Evolutionary conservation across 139 green algal species (phyloP), one percentile per base, ranked within the genome.

Genomic region (Ettlia oleoabundans): DNA sequence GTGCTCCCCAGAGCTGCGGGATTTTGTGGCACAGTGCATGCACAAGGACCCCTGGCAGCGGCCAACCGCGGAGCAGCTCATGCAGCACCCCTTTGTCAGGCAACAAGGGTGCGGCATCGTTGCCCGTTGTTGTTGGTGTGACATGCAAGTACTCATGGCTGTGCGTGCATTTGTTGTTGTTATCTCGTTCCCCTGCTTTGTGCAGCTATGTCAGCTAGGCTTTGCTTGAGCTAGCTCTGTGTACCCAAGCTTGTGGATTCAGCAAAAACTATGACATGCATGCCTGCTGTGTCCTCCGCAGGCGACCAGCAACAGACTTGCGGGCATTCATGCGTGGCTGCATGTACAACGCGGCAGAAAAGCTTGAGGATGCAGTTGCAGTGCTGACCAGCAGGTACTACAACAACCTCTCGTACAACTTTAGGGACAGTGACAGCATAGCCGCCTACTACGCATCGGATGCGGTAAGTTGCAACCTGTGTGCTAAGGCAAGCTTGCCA

Each of bases 11-110:
- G 91, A 94, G 85, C 93, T 98, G 41, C 82, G 87, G 24, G 92
- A 97, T 83, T 97, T 99, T 67, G 77, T 98, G 47, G 40, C 51
- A 2, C 63, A 72, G 5, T 96, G 91, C 79, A 86, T 98, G 81
- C 66, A 82, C 1, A 94, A 93, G 53, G 90, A 97, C 70, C 94
- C 95, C 1, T 73, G 82, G 24, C 62, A 88, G 84, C 88, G 95
- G 3, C 88, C 89, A 1, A 83, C 84, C 6, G 93, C 93, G 30
- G 85, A 92, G 58, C 82, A 90, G 65, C 89, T 98, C 80, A 85
- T 98, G 43, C 43, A 41, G 19, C 95, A 98, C 87, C 89, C 93
- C 9, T 98, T 86, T 42, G 38, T 93, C 38, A 32, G 41, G 58
- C 75, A 61, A 21, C 40, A 32, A 33, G 75, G 75, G 58, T 70